Evolutionary conservation across 495 filamentous ascomycete species (phyloP), one percentile per base, ranked within the genome.

Genomic region (Schizothecium vesticola): DNA sequence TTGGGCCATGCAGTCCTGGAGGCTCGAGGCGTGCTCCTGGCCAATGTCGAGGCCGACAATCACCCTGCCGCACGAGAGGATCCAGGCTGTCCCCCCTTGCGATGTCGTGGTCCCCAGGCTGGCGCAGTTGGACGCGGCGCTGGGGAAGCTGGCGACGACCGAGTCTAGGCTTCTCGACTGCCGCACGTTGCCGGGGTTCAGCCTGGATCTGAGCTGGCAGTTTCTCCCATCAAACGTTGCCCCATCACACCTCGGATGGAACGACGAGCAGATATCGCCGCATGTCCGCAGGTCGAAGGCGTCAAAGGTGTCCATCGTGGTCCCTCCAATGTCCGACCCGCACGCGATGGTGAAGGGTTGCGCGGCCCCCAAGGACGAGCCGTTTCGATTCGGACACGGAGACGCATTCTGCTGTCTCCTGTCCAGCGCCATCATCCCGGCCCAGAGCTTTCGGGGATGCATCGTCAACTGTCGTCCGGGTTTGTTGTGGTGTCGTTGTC

Each of bases 271-370:
- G 6, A 76, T 26, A n/a, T 75, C 75, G 12, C 73, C 67, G 61
- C 77, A 79, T 3, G 70, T 51, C 8, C 56, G n/a, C 24, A 79
- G 67, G 56, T 74, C 73, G 63, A 70, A 74, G 2, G 70, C 73
- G 33, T 76, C 73, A 2, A 67, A 24, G 11, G 57, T 68, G 57
- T 73, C 56, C 21, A 80, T 23, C 13, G 73, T 67, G 25, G 73
- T 69, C 19, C 74, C 75, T 11, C 67, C 70, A 13, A 79, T 33
- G 24, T 71, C 64, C 10, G 75, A 69, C 29, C 75, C 72, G 71
- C 78, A 80, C 19, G 76, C 67, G n/a, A 79, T 65, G 22, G 71
- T 76, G 67, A 79, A 79, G 56, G 74, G n/a, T 22, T 78, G 74
- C 22, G 60, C 25, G 36, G 61, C 67, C 55, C 78, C 78, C 8